Base-by-base conservation (phyloP, 2,329 filamentous ascomycete species). In the Sclerotinia borealis region DNA sequence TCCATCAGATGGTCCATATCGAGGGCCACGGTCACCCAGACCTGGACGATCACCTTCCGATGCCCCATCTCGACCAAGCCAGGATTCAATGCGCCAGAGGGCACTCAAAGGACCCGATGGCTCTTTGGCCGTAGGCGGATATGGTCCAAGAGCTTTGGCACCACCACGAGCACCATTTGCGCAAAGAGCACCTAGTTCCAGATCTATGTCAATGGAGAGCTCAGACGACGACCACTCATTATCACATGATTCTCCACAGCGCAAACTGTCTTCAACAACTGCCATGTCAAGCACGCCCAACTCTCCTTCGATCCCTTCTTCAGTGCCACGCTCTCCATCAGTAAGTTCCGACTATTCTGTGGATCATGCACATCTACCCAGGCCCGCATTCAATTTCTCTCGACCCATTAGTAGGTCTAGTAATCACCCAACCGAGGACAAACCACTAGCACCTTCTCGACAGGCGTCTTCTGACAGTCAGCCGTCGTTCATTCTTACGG, bases 341-440 rank as follows among this genome's bases (percentile, higher is more conserved):
- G 83, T 91, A 43, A 87, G 87, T 66, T 98, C 93, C 1, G 91
- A 96, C 66, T 84, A 85, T 58, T 96, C 92, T 2, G 82, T 83
- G 50, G 82, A 78, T 54, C 81, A 83, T 15, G 77, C 76, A 39
- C 77, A 79, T 36, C 76, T 92, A 41, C 85, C 88, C 15, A 84
- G 88, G 19, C 90, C 92, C 0, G 86, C 90, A 0, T 93, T 96
- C 77, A 98, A 99, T 76, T 98, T 98, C 75, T 98, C 95, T 0
- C 85, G 95, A 49, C 95, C 95, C 0, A 78, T 96, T 65, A 97
- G 93, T 75, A 83, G 88, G 72, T 84, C 86, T 65, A 86, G 85
- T 66, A 86, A 61, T 54, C 37, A 61, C 27, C 48, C 59, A n/a
- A 10, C 22, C 15, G 68, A 68, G 39, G 84, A 85, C 19, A 77